Percentiles rank a stretch among this genome's conserved stretches.
These are phyloP conservation scores for Piper betle DNA, from an alignment of 164 flowering plant species.

Conservation along the genomic window DNA sequence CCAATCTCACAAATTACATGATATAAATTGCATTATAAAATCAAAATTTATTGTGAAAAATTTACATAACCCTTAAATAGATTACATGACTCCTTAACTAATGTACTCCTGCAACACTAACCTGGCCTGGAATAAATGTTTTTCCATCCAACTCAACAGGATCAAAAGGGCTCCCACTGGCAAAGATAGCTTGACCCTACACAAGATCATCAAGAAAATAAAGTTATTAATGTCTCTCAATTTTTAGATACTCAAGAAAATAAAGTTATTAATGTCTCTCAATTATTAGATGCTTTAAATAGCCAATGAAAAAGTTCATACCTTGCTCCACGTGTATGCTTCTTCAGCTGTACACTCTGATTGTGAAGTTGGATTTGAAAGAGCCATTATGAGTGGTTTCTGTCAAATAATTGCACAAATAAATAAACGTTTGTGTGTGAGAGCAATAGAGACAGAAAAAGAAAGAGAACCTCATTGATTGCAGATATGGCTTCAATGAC, in stretches of 20 bases:
- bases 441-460: no score
- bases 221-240: not conserved
- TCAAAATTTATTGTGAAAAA: no score
- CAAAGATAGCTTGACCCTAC: constrained; percentile 87
- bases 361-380: constrained; percentile 90
- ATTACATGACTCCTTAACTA: no score
- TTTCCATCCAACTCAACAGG: constrained; percentile 70
- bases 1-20: no score
- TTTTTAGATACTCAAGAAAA: not conserved
- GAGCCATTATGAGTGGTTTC: no score
- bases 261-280: not conserved
- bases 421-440: no score
- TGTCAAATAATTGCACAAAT: no score
- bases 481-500: no score
- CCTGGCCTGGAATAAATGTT: constrained; percentile 72
- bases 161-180: constrained; percentile 96
- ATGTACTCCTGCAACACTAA: constrained; percentile 8
- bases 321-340: constrained; percentile 88
- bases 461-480: no score
- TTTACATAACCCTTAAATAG: no score
- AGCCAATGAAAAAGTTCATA: constrained; percentile 9
- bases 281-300: not conserved
- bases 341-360: constrained; percentile 95
- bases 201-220: not conserved
- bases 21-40: no score